Evolutionary conservation across 495 filamentous ascomycete genomes (phyloP).

Genomic region (Tuber brumale): DNA sequence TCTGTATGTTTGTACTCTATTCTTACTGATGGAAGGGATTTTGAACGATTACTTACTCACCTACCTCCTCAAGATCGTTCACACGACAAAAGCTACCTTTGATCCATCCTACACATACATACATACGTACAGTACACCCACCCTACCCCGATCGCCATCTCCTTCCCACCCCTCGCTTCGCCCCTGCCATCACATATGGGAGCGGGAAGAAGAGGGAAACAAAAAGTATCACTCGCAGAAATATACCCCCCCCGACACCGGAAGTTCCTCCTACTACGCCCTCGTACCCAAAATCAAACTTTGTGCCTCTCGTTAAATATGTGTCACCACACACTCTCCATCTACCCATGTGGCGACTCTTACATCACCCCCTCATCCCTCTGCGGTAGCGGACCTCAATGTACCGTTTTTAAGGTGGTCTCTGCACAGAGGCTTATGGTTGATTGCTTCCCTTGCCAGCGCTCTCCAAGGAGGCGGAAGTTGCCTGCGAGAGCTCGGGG

Average conservation of each 20-base stretch:
- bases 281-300: not conserved
- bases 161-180: not conserved
- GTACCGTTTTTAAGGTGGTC: constrained; percentile 37
- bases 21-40: not conserved
- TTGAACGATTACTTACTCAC: not conserved
- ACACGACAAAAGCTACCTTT: not conserved
- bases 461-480: constrained; percentile 36
- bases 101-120: not conserved
- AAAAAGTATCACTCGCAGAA: not conserved
- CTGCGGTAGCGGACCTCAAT: constrained; percentile 28
- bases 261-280: not conserved
- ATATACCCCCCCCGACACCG: not conserved
- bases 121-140: not conserved
- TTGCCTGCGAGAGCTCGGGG: constrained; percentile 39
- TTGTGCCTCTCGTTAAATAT: constrained; percentile 18
- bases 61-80: not conserved
- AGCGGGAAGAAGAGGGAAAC: constrained; percentile 6
- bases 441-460: constrained; percentile 34
- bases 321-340: constrained; percentile 39
- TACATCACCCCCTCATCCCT: constrained; percentile 33
- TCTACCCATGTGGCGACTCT: constrained; percentile 40
- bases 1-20: not conserved
- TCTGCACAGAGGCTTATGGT: constrained; percentile 20
- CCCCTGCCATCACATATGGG: not conserved
- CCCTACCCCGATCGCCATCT: not conserved